Percentiles rank a stretch among this genome's conserved stretches.
phyloP scores from a whole-genome alignment of 306 rosid species.

The Quillaja saponaria region DNA sequence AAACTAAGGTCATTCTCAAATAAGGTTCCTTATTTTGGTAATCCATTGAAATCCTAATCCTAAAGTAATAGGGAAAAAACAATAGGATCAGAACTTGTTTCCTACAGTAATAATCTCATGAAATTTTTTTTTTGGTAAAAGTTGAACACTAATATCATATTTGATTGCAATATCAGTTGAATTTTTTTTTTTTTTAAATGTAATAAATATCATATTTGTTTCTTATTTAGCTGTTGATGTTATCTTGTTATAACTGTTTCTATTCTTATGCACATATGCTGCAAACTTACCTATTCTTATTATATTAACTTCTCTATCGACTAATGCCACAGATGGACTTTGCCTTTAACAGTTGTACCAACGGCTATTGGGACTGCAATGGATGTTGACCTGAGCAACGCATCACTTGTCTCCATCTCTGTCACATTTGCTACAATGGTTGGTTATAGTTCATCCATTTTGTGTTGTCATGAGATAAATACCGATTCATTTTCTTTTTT shows the following conservation, averaged over 20 bases:
- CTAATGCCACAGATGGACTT: constrained; percentile 99
- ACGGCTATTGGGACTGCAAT: constrained; percentile 95
- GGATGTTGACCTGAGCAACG: constrained; percentile 95
- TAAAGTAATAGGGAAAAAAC: too few species aligned
- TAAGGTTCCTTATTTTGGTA: too few species aligned
- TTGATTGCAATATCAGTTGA: constrained; percentile 4
- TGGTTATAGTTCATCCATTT: constrained; percentile 41
- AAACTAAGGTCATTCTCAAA: too few species aligned
- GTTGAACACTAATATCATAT: background rate
- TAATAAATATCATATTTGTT: constrained; percentile 5
- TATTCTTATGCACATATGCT: constrained; percentile 28
- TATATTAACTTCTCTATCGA: constrained; percentile 87
- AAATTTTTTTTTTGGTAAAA: too few species aligned
- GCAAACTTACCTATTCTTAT: constrained; percentile 28
- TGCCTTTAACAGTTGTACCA: constrained; percentile 99
- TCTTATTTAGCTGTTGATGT: background rate
- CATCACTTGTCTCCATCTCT: constrained; percentile 90
- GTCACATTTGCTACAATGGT: constrained; percentile 99
- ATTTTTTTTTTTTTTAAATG: too few species aligned
- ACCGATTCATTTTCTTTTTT: constrained; percentile 21
- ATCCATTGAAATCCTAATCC: too few species aligned
- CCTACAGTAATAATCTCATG: too few species aligned
- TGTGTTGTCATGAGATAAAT: constrained; percentile 20
- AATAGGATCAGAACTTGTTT: too few species aligned
- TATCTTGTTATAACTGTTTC: constrained; percentile 17